phyloP scores from a whole-genome alignment of 2,329 filamentous ascomycete species.

The Phialemonium atrogriseum region DNA sequence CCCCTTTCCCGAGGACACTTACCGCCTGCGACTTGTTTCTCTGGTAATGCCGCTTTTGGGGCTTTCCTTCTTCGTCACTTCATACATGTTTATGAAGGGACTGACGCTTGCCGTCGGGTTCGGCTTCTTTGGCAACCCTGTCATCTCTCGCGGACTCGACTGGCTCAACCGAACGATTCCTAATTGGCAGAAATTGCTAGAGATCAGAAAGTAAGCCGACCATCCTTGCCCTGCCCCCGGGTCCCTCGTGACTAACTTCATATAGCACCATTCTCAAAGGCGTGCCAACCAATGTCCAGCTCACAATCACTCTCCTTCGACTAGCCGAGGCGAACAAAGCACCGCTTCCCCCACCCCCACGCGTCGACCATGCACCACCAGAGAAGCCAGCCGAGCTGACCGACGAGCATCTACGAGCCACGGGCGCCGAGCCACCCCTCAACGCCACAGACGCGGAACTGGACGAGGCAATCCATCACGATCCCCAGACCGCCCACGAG shows the following conservation, averaged over 20 bases:
- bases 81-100: conserved; percentile 57
- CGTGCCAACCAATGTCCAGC: conserved; percentile 78
- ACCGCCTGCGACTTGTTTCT: conserved; percentile 45
- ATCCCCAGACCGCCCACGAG: conserved; percentile 25
- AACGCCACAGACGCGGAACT: conserved; percentile 59
- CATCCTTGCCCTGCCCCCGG: conserved; percentile 7
- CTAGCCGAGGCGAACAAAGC: conserved; percentile 76
- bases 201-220: conserved; percentile 32
- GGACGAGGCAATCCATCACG: conserved; percentile 47
- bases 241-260: background rate
- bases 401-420: conserved; percentile 41
- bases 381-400: conserved; percentile 26
- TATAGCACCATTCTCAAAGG: conserved; percentile 60
- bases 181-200: conserved; percentile 66
- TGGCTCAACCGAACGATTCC: conserved; percentile 55
- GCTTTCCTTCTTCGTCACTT: conserved; percentile 42
- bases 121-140: conserved; percentile 70
- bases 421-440: conserved; percentile 37
- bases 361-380: conserved; percentile 24
- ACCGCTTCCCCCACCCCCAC: conserved; percentile 57
- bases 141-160: conserved; percentile 52
- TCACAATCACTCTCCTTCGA: conserved; percentile 71
- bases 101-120: conserved; percentile 62
- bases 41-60: conserved; percentile 44
- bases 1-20: conserved; percentile 47